phyloP scores from a whole-genome alignment of 2,329 filamentous ascomycete genomes.

The Cytospora chrysosperma region DNA sequence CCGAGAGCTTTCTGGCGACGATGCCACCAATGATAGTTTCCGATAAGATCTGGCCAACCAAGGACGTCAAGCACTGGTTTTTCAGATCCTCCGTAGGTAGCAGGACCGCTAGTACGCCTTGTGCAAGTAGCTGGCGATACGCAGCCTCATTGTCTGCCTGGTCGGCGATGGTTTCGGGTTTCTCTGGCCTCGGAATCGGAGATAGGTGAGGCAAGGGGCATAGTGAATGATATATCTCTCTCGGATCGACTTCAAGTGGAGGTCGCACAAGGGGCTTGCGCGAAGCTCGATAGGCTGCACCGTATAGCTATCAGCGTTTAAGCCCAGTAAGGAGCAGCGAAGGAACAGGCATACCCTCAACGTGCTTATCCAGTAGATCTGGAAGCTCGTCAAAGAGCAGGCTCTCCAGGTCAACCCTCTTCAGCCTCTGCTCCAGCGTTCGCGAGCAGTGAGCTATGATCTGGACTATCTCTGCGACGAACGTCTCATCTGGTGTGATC shows the following conservation, averaged over 20 bases:
- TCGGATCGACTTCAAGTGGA: slow-evolving; percentile 61
- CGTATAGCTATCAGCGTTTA: slow-evolving; percentile 22
- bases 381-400: slow-evolving; percentile 86
- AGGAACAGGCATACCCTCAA: slow-evolving; percentile 59
- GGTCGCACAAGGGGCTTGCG: slow-evolving; percentile 56
- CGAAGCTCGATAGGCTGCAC: slow-evolving; percentile 70
- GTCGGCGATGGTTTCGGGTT: slow-evolving; percentile 50
- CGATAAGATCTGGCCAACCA: slow-evolving; percentile 84
- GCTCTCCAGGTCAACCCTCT: slow-evolving; percentile 78
- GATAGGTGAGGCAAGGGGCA: slow-evolving; percentile 78
- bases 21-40: slow-evolving; percentile 86
- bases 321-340: slow-evolving; percentile 2
- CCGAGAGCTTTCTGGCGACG: slow-evolving; percentile 74
- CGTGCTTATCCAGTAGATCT: slow-evolving; percentile 74
- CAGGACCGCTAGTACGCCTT: slow-evolving; percentile 76
- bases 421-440: slow-evolving; percentile 80
- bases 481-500: slow-evolving; percentile 86
- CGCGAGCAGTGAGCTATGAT: slow-evolving; percentile 91
- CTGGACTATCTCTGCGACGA: slow-evolving; percentile 84
- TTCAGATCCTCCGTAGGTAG: slow-evolving; percentile 90
- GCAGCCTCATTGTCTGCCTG: slow-evolving; percentile 76
- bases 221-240: slow-evolving; percentile 78
- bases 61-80: slow-evolving; percentile 77
- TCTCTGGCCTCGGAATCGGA: slow-evolving; percentile 64
- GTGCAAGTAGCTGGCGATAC: slow-evolving; percentile 86